Evolutionary conservation across 768 basidiomycete species (phyloP).

Genomic region (Saitozyma sp.): DNA sequence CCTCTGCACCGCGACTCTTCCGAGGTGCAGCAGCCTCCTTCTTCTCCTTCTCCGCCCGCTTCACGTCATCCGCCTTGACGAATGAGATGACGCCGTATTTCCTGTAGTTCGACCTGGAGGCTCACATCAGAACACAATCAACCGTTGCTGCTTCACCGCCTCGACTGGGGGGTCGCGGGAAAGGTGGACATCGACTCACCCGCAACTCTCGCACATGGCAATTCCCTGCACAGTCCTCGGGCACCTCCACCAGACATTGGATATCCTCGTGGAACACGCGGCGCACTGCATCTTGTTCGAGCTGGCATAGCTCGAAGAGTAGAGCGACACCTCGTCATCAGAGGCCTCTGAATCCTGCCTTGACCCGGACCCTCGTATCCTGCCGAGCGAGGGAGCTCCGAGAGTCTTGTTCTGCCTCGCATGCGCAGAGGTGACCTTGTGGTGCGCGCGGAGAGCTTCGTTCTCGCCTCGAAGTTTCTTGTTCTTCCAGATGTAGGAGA

Average conservation of each 20-base stretch:
- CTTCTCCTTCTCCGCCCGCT: conserved; percentile 58
- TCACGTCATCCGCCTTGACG: conserved; percentile 51
- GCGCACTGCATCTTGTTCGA: conserved; percentile 63
- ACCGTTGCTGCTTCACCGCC: background rate
- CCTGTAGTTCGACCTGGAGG: conserved; percentile 67
- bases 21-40: conserved; percentile 48
- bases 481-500: conserved; percentile 51
- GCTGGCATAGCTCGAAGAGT: conserved; percentile 62
- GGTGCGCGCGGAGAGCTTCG: conserved; percentile 40
- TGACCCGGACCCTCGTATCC: conserved; percentile 20
- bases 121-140: background rate
- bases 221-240: conserved; percentile 77
- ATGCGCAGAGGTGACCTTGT: conserved; percentile 31
- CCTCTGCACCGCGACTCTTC: conserved; percentile 56
- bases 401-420: conserved; percentile 40
- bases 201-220: conserved; percentile 81
- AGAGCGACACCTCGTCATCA: conserved; percentile 76
- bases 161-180: background rate
- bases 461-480: conserved; percentile 40
- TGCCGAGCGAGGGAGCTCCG: conserved; percentile 41
- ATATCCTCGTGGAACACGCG: conserved; percentile 79
- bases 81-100: conserved; percentile 79
- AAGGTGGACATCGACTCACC: conserved; percentile 49
- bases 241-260: conserved; percentile 84
- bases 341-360: conserved; percentile 34